Evolutionary conservation across 2,329 filamentous ascomycete species (phyloP).

Genomic region (Leptographium wingfieldii): DNA sequence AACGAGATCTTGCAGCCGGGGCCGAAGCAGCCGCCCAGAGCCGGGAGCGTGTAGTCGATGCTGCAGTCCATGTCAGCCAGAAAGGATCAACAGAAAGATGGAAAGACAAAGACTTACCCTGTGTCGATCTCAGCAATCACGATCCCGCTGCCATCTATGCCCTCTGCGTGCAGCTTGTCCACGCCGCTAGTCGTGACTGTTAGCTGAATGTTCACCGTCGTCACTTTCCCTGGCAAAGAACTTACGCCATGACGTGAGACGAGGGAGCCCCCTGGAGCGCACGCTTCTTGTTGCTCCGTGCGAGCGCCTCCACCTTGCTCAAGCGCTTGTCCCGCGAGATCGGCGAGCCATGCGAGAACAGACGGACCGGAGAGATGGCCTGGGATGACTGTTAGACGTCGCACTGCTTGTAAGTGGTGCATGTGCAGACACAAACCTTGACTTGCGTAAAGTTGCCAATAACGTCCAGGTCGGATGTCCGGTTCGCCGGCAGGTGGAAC

Average conservation of each 20-base stretch:
- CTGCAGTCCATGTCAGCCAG: neutral
- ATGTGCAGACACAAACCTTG: neutral
- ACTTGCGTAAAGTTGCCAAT: neutral
- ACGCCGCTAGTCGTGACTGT: neutral
- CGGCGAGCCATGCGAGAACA: constrained; percentile 24
- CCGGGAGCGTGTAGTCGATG: constrained; percentile 8
- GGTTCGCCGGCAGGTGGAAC: neutral
- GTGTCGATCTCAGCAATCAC: neutral
- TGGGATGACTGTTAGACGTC: neutral
- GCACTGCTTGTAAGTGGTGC: neutral
- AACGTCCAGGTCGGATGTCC: neutral
- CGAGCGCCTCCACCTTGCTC: neutral
- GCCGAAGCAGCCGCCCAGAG: constrained; percentile 9
- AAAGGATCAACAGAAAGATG: neutral
- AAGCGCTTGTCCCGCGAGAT: constrained; percentile 13
- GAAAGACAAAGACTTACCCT: neutral
- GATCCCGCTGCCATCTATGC: neutral
- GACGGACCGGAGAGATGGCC: constrained; percentile 7
- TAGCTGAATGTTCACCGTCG: neutral
- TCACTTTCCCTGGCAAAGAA: neutral
- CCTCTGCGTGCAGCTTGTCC: neutral
- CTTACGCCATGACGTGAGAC: neutral
- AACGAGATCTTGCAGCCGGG: constrained; percentile 7
- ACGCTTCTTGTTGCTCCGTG: neutral
- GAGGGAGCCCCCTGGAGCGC: neutral